phyloP scores from a whole-genome alignment of 805 yeast species.

The Metschnikowia baotianmanensis region DNA sequence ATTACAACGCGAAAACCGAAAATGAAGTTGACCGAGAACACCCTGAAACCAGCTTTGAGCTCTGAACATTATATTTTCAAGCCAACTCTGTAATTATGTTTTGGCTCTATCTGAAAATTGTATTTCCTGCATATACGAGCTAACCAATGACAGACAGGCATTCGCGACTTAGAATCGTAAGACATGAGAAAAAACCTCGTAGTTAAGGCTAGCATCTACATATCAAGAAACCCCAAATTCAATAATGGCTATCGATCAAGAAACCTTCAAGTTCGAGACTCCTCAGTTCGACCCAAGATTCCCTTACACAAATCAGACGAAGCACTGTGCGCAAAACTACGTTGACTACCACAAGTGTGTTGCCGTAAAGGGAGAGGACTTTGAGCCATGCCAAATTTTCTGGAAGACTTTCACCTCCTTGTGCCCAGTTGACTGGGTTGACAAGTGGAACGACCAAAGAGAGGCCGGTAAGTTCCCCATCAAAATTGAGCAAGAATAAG shows the following conservation, averaged over 20 bases:
- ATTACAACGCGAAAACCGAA: too few relatives aligned
- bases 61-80: too few relatives aligned
- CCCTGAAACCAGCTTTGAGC: too few relatives aligned
- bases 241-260: conserved; percentile 39
- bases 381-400: conserved; percentile 95
- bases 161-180: conserved; percentile 18
- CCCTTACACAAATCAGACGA: conserved; percentile 97
- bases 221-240: conserved; percentile 5
- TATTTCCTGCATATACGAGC: conserved; percentile 3
- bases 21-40: too few relatives aligned
- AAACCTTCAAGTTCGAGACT: conserved; percentile 40
- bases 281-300: conserved; percentile 43
- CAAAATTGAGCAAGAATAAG: conserved; percentile 26
- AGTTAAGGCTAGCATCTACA: background rate
- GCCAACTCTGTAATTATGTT: too few relatives aligned
- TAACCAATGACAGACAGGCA: conserved; percentile 24
- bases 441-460: conserved; percentile 87
- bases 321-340: conserved; percentile 97
- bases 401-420: conserved; percentile 84
- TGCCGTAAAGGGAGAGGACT: conserved; percentile 95
- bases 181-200: conserved; percentile 8
- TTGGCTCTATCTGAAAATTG: background rate
- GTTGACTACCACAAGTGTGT: conserved; percentile 98
- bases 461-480: conserved; percentile 48
- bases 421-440: conserved; percentile 84